Evolutionary conservation across 2,329 filamentous ascomycete genomes (phyloP), one percentile per base, ranked within the genome.

Genomic region (Leptographium flavum): DNA sequence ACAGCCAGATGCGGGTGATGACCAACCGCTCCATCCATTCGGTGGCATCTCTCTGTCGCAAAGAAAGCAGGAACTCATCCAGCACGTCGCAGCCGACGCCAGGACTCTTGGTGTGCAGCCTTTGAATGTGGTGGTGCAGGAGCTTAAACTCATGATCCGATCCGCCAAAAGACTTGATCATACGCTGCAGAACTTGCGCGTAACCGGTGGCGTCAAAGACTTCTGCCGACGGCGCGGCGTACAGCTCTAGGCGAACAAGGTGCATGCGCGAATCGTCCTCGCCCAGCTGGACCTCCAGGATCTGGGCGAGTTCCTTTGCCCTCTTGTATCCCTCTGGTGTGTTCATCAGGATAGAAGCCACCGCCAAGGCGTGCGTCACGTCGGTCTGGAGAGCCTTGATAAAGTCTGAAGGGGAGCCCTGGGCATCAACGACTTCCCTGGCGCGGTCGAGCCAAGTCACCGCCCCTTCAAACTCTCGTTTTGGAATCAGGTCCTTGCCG

Each of bases 371-470:
- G 54, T 92, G 81, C 33, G 81, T 70, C 23, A 87, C 74, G 19
- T 76, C 71, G 11, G 84, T 62, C 30, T 75, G 72, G 28, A 90
- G 67, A 45, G 88, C 79, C 22, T 37, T 38, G 3, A 32, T 10
- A 11, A 27, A 19, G 14, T 43, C 43, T 9, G 27, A 45, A 15
- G n/a, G 28, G 6, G 17, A 11, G 15, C 19, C 14, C 13, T 15
- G 28, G 28, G 10, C 4, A 42, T 72, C 69, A 23, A 88, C 65
- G 25, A 79, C 55, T 11, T 76, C 64, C 41, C 75, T 68, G 3
- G 84, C 79, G 51, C 83, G 72, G 45, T 80, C 71, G 1, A 94
- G 64, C 92, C 90, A 96, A 54, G 73, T 78, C 2, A 71, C 58
- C 1, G 85, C 81, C 38, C 70, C 57, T 1, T 62, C 54, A 50